A percentile compares a stretch with the other conserved stretches of the same genome.
These are phyloP conservation scores for Alloascoidea africana DNA, from an alignment of 805 yeast genomes.

Conservation along the genomic window DNA sequence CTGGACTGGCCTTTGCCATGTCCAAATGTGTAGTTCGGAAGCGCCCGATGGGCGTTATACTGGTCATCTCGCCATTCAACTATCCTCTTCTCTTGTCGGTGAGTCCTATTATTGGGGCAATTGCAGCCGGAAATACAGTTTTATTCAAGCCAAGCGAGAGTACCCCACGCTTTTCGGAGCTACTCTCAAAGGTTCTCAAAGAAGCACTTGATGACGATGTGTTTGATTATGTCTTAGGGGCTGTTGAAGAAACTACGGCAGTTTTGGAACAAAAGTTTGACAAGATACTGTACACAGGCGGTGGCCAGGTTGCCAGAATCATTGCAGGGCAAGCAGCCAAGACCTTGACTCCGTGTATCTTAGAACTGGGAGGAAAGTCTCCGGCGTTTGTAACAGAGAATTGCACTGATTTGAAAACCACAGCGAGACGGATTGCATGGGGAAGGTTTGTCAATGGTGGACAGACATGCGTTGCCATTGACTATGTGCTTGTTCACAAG, in stretches of 20 bases:
- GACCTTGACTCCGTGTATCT: constrained; percentile 59
- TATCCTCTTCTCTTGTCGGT: constrained; percentile 56
- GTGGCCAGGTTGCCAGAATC: constrained; percentile 57
- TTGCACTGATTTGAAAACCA: constrained; percentile 17
- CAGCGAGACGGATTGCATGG: constrained; percentile 57
- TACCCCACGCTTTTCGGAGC: constrained; percentile 42
- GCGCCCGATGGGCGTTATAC: constrained; percentile 42
- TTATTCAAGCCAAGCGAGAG: constrained; percentile 64
- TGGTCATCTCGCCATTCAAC: constrained; percentile 70
- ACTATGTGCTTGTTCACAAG: constrained; percentile 60
- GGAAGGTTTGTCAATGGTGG: constrained; percentile 74
- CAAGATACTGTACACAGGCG: constrained; percentile 80
- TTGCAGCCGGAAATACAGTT: constrained; percentile 77
- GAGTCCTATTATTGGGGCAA: constrained; percentile 59
- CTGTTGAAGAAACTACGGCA: constrained; percentile 40
- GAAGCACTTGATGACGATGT: constrained; percentile 39
- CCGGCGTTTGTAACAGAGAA: constrained; percentile 58
- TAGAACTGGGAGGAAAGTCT: constrained; percentile 89
- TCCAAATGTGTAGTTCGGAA: constrained; percentile 14
- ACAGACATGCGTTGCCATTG: constrained; percentile 85
- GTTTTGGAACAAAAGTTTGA: constrained; percentile 57
- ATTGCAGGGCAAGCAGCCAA: constrained; percentile 77
- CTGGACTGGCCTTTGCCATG: constrained; percentile 4
- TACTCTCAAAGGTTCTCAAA: constrained; percentile 39
- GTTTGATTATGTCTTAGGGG: constrained; percentile 60